Conservation (phyloP, 1,284 basidiomycete genomes). For the Leccinum glutinopallens region DNA sequence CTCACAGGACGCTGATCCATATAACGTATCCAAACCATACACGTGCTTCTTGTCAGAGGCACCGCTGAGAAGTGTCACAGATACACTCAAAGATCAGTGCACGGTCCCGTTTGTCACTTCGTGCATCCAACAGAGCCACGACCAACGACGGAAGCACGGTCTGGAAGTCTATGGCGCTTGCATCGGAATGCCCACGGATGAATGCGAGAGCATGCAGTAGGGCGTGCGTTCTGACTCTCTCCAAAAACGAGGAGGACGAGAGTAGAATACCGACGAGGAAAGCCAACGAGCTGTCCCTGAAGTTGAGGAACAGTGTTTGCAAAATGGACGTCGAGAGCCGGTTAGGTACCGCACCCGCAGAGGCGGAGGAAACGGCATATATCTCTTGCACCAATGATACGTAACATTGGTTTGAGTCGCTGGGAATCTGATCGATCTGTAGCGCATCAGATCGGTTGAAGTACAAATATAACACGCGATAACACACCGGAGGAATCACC, state of each 20-base stretch:
- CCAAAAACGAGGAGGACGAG: slow-evolving; percentile 29
- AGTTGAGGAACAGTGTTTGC: slow-evolving; percentile 63
- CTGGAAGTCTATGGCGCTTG: slow-evolving; percentile 81
- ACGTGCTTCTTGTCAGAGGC: slow-evolving; percentile 53
- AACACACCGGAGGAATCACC: slow-evolving; percentile 18
- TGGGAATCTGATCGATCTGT: slow-evolving; percentile 16
- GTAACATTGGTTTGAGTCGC: slow-evolving; percentile 45
- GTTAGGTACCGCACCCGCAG: slow-evolving; percentile 38
- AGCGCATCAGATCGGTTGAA: not conserved
- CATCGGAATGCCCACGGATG: slow-evolving; percentile 66
- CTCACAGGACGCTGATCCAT: slow-evolving; percentile 70
- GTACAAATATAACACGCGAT: not conserved
- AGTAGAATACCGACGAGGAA: slow-evolving; percentile 81
- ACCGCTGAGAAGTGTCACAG: slow-evolving; percentile 42
- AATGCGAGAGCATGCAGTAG: slow-evolving; percentile 75
- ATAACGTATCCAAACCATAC: slow-evolving; percentile 84
- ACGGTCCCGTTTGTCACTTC: slow-evolving; percentile 64
- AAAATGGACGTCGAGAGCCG: slow-evolving; percentile 60
- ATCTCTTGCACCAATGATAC: slow-evolving; percentile 57
- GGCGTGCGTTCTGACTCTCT: slow-evolving; percentile 46
- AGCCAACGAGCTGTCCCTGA: slow-evolving; percentile 74
- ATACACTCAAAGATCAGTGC: slow-evolving; percentile 69
- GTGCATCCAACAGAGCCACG: slow-evolving; percentile 59
- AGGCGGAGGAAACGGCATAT: slow-evolving; percentile 65
- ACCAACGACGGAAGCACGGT: slow-evolving; percentile 80